phyloP scores from a whole-genome alignment of 306 rosid species.

The cucumber (Cucumis sativus) region DNA sequence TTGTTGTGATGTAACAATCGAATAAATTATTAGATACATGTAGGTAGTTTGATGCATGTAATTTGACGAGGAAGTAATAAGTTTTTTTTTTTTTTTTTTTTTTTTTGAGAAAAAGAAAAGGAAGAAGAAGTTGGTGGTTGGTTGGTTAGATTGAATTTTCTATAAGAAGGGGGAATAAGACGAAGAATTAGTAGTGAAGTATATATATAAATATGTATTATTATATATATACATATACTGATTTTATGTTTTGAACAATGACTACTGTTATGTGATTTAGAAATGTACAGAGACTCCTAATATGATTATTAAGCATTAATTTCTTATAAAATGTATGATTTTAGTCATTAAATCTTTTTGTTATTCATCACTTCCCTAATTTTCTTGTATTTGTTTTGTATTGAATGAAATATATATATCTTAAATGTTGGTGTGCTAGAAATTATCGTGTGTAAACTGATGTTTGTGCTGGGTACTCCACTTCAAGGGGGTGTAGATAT shows the following conservation, averaged over 20 bases:
- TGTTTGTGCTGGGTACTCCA: too few relatives aligned
- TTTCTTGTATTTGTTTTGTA: too few relatives aligned
- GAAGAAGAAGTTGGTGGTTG: background rate
- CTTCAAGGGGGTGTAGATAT: too few relatives aligned
- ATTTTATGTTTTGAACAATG: background rate
- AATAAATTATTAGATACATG: slow-evolving; percentile 1
- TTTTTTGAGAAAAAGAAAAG: background rate
- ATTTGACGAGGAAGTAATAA: background rate
- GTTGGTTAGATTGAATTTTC: background rate
- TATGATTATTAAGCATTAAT: background rate
- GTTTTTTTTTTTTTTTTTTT: too few relatives aligned
- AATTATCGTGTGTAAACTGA: too few relatives aligned
- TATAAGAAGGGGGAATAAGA: background rate
- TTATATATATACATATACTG: background rate
- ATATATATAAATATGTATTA: background rate
- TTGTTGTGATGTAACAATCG: background rate
- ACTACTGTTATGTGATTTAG: background rate
- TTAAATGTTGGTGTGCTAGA: too few relatives aligned
- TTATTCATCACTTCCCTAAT: background rate
- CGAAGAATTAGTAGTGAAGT: background rate
- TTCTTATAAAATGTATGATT: background rate
- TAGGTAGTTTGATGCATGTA: background rate
- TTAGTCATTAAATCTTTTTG: too few relatives aligned
- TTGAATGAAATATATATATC: too few relatives aligned
- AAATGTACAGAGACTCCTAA: background rate